phyloP scores from a whole-genome alignment of 2,329 filamentous ascomycete species.

The Verticillium zaregamsianum region DNA sequence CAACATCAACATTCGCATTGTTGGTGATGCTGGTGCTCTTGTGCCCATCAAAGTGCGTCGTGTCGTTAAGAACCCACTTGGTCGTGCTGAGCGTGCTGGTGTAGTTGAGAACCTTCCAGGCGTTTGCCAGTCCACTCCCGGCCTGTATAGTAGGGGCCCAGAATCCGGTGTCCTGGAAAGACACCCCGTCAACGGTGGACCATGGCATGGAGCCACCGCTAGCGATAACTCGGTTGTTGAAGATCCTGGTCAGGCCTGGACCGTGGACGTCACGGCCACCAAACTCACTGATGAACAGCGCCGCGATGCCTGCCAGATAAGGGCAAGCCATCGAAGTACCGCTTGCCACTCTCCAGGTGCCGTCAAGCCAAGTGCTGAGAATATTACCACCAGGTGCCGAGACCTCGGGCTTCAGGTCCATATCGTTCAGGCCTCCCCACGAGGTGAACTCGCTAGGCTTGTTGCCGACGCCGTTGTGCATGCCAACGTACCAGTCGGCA shows the following conservation, averaged over 20 bases:
- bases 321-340: constrained; percentile 1
- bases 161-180: constrained; percentile 12
- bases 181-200: constrained; percentile 13
- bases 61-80: constrained; percentile 44
- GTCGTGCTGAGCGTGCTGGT: constrained; percentile 30
- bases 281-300: neutral
- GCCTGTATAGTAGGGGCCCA: constrained; percentile 31
- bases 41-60: constrained; percentile 31
- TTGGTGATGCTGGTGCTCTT: constrained; percentile 30
- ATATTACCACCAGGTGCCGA: constrained; percentile 9
- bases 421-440: constrained; percentile 4
- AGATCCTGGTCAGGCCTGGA: neutral
- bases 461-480: constrained; percentile 27
- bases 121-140: constrained; percentile 42
- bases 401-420: constrained; percentile 9
- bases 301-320: neutral
- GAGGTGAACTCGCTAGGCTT: neutral
- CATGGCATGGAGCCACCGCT: constrained; percentile 22
- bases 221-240: constrained; percentile 3
- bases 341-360: constrained; percentile 12
- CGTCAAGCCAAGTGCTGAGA: constrained; percentile 5
- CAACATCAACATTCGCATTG: constrained; percentile 23
- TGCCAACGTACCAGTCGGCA: constrained; percentile 12
- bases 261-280: neutral
- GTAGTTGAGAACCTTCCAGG: constrained; percentile 36